A percentile compares a stretch with the other conserved stretches of the same genome.
These are phyloP conservation scores for Penicillium longicatenatum DNA, from an alignment of 495 filamentous ascomycete genomes.

Conservation along the genomic window DNA sequence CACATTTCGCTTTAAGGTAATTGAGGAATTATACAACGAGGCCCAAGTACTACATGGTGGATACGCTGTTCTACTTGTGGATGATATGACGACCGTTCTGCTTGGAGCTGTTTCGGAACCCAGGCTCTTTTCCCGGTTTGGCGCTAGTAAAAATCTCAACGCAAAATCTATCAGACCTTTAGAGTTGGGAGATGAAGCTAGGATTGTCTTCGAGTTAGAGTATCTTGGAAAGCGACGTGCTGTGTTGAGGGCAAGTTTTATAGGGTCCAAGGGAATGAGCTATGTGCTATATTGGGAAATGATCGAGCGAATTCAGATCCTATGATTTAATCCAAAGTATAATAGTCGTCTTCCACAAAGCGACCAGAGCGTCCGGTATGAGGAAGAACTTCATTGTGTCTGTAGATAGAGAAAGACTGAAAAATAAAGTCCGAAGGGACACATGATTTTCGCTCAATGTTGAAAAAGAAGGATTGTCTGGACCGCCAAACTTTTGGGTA, in stretches of 20 bases:
- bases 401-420: no score
- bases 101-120: constrained; percentile 6
- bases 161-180: constrained; percentile 4
- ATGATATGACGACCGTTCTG: constrained; percentile 8
- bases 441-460: no score
- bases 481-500: no score
- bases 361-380: no score
- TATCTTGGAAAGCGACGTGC: neutral
- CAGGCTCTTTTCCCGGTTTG: neutral
- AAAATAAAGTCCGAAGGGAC: no score
- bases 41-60: constrained; percentile 5
- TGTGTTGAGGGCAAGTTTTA: constrained; percentile 6
- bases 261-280: neutral
- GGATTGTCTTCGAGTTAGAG: constrained; percentile 2
- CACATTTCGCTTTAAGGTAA: constrained; percentile 5
- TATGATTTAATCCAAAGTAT: neutral
- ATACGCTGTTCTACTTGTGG: neutral
- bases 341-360: no score
- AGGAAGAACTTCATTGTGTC: no score
- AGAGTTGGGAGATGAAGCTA: neutral
- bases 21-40: neutral
- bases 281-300: constrained; percentile 2
- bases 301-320: constrained; percentile 4
- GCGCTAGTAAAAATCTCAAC: constrained; percentile 1
- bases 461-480: no score